Percentiles rank a stretch among this genome's conserved stretches.
Conservation (phyloP, 306 rosid genomes). For the Rubus idaeus region DNA sequence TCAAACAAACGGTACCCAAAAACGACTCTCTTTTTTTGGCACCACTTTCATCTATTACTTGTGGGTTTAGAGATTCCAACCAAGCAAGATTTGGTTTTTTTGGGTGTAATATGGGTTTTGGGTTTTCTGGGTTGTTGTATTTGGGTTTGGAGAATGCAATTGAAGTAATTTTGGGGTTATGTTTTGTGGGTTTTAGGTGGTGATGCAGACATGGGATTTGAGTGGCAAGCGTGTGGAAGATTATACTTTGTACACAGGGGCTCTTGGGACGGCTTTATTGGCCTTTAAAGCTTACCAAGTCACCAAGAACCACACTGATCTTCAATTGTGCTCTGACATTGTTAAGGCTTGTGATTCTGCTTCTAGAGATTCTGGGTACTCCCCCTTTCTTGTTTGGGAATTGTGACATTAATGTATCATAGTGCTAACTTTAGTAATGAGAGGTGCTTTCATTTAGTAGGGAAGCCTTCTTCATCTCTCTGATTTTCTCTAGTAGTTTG, state of each 20-base stretch:
- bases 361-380: slow-evolving; percentile 61
- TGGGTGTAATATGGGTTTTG: background rate
- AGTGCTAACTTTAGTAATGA: background rate
- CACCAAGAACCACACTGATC: slow-evolving; percentile 58
- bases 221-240: slow-evolving; percentile 57
- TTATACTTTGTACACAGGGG: slow-evolving; percentile 68
- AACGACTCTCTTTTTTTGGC: no score
- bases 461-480: background rate
- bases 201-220: slow-evolving; percentile 69
- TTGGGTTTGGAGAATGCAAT: background rate
- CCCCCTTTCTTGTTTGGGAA: background rate
- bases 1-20: slow-evolving; percentile 59
- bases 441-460: background rate
- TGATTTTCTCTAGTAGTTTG: background rate
- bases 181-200: slow-evolving; percentile 52
- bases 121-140: slow-evolving; percentile 2
- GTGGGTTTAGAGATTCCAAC: no score
- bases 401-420: background rate
- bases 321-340: slow-evolving; percentile 61
- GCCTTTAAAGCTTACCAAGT: slow-evolving; percentile 64
- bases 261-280: slow-evolving; percentile 73
- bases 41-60: no score
- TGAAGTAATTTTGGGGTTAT: slow-evolving; percentile 15
- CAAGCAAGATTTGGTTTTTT: background rate
- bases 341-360: slow-evolving; percentile 72